Evolutionary conservation across 148 eudicot genomes (phyloP), one percentile per base, ranked within the genome.

Genomic region (Arctostaphylos glauca): DNA sequence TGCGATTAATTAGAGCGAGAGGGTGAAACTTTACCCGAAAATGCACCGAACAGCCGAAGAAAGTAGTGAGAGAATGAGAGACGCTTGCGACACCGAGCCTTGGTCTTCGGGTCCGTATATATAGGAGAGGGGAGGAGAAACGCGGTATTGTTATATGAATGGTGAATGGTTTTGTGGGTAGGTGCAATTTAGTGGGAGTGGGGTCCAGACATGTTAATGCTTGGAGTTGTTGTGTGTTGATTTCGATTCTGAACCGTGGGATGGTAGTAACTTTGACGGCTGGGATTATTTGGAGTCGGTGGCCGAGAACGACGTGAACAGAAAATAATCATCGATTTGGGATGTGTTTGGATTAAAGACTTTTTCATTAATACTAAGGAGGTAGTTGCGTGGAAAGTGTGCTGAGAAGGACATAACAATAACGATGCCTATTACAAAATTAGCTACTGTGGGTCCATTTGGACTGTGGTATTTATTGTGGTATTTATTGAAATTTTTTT

Each of bases 241-340:
- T 76, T 4, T 15, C 68, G 41, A 38, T 38, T 56, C 7, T 56
- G 25, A 43, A 9, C 80, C 79, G 67, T 56, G 16, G 50, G 80
- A 56, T 56, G 66, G 50, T 2, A 3, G 19, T n/a, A 3, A 9
- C 6, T 56, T 16, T 31, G 13, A 78, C 80, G 80, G 80, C 52
- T 58, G 25, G 6, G 50, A 78, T 55, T 56, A 38, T 78, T 78
- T 41, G 80, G 80, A 19, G 80, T 56, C 50, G 80, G 80, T 56
- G 49, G 31, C 5, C 12, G 46, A 76, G 44, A 76, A 25, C 79
- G 79, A 76, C 79, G 53, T 14, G 41, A 64, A 59, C 9, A 4
- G 23, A 3, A 21, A 62, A 12, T 19, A 2, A 6, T 59, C 19
- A 19, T 19, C 64, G 21, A 59, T 5, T 6, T 19, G 23, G 5